Conservation (phyloP, 768 basidiomycete genomes). For the Termitomyces sp. region DNA sequence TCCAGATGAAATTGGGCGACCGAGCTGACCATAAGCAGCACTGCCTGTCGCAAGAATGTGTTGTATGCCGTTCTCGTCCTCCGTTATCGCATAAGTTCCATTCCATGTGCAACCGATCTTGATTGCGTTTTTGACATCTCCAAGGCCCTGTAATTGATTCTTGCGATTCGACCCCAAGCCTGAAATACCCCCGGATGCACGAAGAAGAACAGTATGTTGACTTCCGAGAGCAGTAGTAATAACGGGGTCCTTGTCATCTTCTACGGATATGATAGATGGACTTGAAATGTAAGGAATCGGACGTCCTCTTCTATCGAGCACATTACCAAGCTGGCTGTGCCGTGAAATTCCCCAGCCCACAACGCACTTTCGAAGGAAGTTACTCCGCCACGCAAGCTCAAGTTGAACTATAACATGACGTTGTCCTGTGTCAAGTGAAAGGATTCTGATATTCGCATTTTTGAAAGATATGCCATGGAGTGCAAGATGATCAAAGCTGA, state of each 20-base stretch:
- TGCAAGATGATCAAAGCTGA: constrained; percentile 36
- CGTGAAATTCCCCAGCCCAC: constrained; percentile 84
- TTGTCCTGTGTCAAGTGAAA: constrained; percentile 56
- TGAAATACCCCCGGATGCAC: constrained; percentile 44
- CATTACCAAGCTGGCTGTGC: constrained; percentile 75
- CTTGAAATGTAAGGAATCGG: constrained; percentile 22
- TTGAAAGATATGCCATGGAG: constrained; percentile 18
- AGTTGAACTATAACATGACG: constrained; percentile 63
- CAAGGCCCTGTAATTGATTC: constrained; percentile 45
- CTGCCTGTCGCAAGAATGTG: constrained; percentile 43
- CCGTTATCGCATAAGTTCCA: constrained; percentile 51
- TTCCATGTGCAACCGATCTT: constrained; percentile 67
- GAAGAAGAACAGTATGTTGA: constrained; percentile 46
- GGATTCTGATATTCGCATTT: constrained; percentile 24
- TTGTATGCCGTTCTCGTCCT: constrained; percentile 13
- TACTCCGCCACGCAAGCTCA: constrained; percentile 15
- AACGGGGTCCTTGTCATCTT: constrained; percentile 22
- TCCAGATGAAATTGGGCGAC: constrained; percentile 19
- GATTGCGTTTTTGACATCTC: constrained; percentile 23
- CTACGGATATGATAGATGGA: constrained; percentile 29
- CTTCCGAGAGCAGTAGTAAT: constrained; percentile 32
- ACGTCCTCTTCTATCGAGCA: constrained; percentile 15
- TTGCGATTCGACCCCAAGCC: constrained; percentile 71
- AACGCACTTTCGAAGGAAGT: constrained; percentile 18
- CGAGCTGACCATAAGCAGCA: constrained; percentile 65